These are phyloP conservation scores for Conidiobolus incongruus DNA, from an alignment of 371 early-diverging fungal genomes.

Conservation along the genomic window DNA sequence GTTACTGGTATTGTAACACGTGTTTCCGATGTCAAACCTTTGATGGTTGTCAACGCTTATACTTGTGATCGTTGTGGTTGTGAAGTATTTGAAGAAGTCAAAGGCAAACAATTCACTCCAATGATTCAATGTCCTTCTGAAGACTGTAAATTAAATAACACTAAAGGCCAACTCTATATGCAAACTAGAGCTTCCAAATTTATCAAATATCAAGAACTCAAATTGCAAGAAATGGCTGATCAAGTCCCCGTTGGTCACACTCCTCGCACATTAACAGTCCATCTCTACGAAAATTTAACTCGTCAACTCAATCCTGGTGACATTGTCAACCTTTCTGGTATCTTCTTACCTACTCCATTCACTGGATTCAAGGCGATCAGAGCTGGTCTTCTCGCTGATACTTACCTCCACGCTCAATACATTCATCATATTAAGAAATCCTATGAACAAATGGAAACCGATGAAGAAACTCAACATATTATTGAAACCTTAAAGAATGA, in stretches of 20 bases:
- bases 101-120: conserved; percentile 55
- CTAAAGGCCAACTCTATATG: conserved; percentile 75
- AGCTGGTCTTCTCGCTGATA: conserved; percentile 92
- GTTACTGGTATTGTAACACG: conserved; percentile 94
- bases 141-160: conserved; percentile 62
- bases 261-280: conserved; percentile 86
- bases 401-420: conserved; percentile 77
- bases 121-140: conserved; percentile 74
- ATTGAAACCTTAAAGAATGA: conserved; percentile 36
- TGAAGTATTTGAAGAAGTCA: conserved; percentile 96
- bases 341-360: conserved; percentile 89
- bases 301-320: conserved; percentile 83
- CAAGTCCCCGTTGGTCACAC: conserved; percentile 98
- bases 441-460: conserved; percentile 55
- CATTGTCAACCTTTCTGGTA: conserved; percentile 65
- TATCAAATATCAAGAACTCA: conserved; percentile 84
- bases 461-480: conserved; percentile 27
- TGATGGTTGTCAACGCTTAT: conserved; percentile 78
- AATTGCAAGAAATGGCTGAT: conserved; percentile 85
- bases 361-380: conserved; percentile 79
- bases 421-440: conserved; percentile 70
- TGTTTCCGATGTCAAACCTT: conserved; percentile 88
- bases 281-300: conserved; percentile 65
- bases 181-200: conserved; percentile 93
- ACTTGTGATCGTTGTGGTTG: conserved; percentile 92